Conservation (phyloP, 352 stramenopile species). For the Lagenidium sp. region DNA sequence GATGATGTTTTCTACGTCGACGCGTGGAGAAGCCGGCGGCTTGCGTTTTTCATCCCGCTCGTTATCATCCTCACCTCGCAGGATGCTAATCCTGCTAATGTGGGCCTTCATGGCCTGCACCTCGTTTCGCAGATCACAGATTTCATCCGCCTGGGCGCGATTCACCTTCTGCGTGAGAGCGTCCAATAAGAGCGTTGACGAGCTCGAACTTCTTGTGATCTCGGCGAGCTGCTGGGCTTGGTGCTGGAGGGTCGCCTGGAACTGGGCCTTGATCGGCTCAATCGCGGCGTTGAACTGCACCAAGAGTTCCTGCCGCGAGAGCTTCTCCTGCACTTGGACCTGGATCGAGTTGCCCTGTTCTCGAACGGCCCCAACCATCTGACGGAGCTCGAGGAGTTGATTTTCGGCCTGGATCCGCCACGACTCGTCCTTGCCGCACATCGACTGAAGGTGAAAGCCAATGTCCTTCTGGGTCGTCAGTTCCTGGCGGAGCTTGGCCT, state of each 20-base stretch:
- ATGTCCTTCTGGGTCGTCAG: conserved; percentile 80
- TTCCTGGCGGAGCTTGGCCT: conserved; percentile 68
- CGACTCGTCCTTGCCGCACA: conserved; percentile 81
- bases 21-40: too few species aligned
- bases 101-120: conserved; percentile 45
- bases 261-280: conserved; percentile 68
- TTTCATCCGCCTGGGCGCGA: conserved; percentile 36
- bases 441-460: conserved; percentile 65
- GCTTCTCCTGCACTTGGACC: conserved; percentile 53
- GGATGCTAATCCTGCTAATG: conserved; percentile 23
- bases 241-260: conserved; percentile 65
- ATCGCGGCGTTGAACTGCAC: conserved; percentile 79
- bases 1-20: too few species aligned
- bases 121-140: conserved; percentile 42
- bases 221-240: conserved; percentile 71
- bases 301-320: conserved; percentile 57
- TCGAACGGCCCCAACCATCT: conserved; percentile 57
- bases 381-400: conserved; percentile 63
- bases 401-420: conserved; percentile 83
- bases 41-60: conserved; percentile 3
- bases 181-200: conserved; percentile 46
- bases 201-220: conserved; percentile 43
- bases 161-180: conserved; percentile 59
- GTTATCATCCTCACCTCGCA: conserved; percentile 9
- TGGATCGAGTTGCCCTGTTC: conserved; percentile 66